Evolutionary conservation across 1,139 yeast genomes (phyloP), one percentile per base, ranked within the genome.

Genomic region (Suhomyces terraborum): DNA sequence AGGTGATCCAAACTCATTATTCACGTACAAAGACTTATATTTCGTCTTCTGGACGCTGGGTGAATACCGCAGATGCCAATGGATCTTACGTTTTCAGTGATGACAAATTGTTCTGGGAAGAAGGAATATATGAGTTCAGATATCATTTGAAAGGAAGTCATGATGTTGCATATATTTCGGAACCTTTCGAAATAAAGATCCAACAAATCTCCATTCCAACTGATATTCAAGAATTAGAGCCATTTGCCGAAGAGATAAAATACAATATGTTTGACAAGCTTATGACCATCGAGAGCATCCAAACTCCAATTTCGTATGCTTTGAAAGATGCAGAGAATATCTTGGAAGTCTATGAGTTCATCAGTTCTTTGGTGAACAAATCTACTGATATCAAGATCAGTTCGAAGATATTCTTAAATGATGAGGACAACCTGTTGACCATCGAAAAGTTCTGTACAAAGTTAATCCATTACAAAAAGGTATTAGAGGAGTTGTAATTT

Each of bases 61-160:
- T 73, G 24, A 82, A 80, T 47, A 61, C 75, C 33, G 56, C 64
- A 2, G 58, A 52, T n/a, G 60, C 62, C 4, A 52, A 59, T 4
- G 94, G 94, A 1, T 51, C 61, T n/a, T 70, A 79, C 9, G 64
- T 55, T 6, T 87, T 87, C 53, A 62, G 67, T 8, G 73, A 73
- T 8, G 72, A 74, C 8, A 64, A 74, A 36, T 63, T 84, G 35
- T 75, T 75, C 53, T 84, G 86, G 81, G 84, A 82, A 51, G 79
- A 76, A 41, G 95, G 95, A 0, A 70, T 80, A 30, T 87, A 81
- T 61, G 94, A 87, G 61, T 75, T 87, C 54, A 73, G 95, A 60
- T 85, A 84, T 54, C 95, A 88, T 56, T 70, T 77, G 39, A 77
- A 75, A 39, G 82, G 80, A 20, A 78, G 82, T 46, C 95, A 88